Base-by-base conservation (phyloP, 805 yeast genomes). In the Saturnispora sekii region DNA sequence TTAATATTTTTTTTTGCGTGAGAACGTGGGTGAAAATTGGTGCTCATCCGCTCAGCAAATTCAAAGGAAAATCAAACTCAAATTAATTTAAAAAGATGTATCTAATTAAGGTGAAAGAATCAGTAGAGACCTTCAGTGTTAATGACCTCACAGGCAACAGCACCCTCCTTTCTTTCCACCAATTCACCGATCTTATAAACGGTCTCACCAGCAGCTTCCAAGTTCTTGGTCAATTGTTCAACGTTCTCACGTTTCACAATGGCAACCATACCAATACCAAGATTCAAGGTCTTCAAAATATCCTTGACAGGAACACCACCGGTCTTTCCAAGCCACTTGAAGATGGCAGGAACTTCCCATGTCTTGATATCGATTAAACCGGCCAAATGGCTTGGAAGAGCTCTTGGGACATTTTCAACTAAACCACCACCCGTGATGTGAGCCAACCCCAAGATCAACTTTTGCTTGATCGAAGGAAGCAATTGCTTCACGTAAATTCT, bases 371-470 rank as follows among this genome's bases (percentile, higher is more conserved):
- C 96, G 41, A 93, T 76, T 52, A 70, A 70, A 11, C 97, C 98
- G 56, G 81, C 80, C 50, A 93, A 69, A 54, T 77, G 65, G 47
- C 76, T 66, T 47, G 98, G 98, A 50, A 93, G 71, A 15, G 95
- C 93, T 62, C 99, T 79, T 44, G 99, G 99, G 47, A 90, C 79
- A 65, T 93, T 93, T 65, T 93, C 99, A 28, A 93, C 81, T 44
- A 93, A 72, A 43, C 99, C 99, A 63, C 99, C 99, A 50, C 99
- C 99, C 18, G 99, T 93, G 58, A 93, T 93, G 59, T 93, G 95
- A 2, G 98, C 96, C 60, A 93, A 73, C 48, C 97, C 99, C 45
- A 88, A 70, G 40, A 90, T 60, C 46, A 84, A 66, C 31, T 73
- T 80, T 56, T 82, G 70, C 55, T 73, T 74, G 51, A 89, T 73